Conservation (phyloP, 352 stramenopile species). For the Phytophthora quininea region DNA sequence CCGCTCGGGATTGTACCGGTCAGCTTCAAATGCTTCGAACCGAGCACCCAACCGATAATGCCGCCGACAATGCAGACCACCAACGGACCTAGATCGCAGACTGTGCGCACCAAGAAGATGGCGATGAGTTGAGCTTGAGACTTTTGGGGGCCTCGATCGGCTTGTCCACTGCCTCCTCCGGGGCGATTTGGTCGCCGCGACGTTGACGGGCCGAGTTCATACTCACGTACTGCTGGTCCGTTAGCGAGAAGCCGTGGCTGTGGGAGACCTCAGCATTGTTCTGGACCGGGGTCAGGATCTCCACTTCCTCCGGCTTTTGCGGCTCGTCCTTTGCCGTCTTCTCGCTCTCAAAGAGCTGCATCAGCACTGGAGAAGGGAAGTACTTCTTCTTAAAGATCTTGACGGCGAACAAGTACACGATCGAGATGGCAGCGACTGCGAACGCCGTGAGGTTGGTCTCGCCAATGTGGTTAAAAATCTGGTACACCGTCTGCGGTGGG, state of each 20-base stretch:
- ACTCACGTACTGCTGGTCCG: conserved; percentile 53
- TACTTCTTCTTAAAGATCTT: conserved; percentile 50
- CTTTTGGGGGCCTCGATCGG: conserved; percentile 2
- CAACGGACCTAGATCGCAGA: conserved; percentile 71
- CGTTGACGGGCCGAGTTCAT: conserved; percentile 34
- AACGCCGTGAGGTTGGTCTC: conserved; percentile 80
- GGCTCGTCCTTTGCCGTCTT: conserved; percentile 14
- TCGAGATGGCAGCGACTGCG: conserved; percentile 60
- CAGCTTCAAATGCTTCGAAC: conserved; percentile 66
- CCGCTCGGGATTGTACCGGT: conserved; percentile 74
- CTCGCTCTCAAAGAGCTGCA: conserved; percentile 37
- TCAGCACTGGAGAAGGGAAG: conserved; percentile 39
- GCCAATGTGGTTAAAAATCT: conserved; percentile 63
- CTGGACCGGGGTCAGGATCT: conserved; percentile 19
- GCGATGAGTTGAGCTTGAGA: conserved; percentile 15
- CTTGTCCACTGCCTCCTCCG: conserved; percentile 19
- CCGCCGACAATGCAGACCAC: conserved; percentile 77
- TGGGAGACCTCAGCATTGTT: conserved; percentile 19
- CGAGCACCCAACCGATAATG: conserved; percentile 47
- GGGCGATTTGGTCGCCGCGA: conserved; percentile 7
- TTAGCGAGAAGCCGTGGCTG: conserved; percentile 48
- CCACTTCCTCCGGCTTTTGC: conserved; percentile 1
- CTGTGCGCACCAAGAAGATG: conserved; percentile 46
- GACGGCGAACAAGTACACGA: conserved; percentile 56
- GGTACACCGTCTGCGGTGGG: conserved; percentile 64